Base-by-base conservation (phyloP, 768 basidiomycete genomes). In the Hypsizygus marmoreus region DNA sequence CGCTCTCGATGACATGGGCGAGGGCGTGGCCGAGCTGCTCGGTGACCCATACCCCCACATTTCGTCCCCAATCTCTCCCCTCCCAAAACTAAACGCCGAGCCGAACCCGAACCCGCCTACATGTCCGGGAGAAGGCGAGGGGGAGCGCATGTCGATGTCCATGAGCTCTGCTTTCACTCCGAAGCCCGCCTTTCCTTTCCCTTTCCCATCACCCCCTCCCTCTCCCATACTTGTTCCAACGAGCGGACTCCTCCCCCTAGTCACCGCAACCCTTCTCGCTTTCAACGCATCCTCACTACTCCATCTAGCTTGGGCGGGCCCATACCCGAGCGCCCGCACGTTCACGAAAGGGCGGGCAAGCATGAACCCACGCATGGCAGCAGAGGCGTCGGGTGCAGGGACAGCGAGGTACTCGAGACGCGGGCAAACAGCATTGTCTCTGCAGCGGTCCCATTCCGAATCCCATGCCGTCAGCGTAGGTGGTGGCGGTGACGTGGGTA, bases 61-160 rank as follows among this genome's bases (percentile, higher is more conserved):
- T n/a, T n/a, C n/a, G n/a, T n/a, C n/a, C n/a, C n/a, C n/a, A n/a
- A n/a, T n/a, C 32, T 34, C 19, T 17, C 32, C 32, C 19, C 32
- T 34, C 13, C 32, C 19, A n/a, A 13, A 17, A 20, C 26, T 23
- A 30, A 48, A 48, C 13, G 29, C 25, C 6, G 47, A 48, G 4
- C 47, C 47, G 25, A 48, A 48, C 10, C 47, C 47, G 20, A 48
- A 48, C 10, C 47, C 47, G 8, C 29, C 47, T 2, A 42, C 17
- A 12, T 20, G 20, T n/a, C 20, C 44, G 23, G 20, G 30, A 6
- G n/a, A 16, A 26, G 26, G 24, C 11, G 38, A 25, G 22, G 25
- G 38, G 11, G 23, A 40, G 22, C 20, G 13, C 23, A 25, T 12
- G 12, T 40, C 20, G 22, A 29, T 7, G 25, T 5, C 40, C n/a